Evolutionary conservation across 176 grass and related monocot species (phyloP).

Genomic region (Oryza rufipogon): DNA sequence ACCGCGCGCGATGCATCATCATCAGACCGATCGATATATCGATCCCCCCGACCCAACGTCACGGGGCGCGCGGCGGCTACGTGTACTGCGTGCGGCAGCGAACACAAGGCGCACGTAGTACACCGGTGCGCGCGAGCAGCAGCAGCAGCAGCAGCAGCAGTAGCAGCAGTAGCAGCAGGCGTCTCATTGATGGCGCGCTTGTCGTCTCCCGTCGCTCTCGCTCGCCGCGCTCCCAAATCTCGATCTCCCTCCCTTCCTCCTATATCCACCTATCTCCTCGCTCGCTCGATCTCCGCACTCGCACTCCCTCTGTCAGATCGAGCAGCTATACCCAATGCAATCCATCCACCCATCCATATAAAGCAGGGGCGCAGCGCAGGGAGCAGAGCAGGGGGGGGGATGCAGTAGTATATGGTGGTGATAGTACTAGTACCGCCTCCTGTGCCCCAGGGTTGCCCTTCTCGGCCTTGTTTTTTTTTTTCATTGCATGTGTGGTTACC

Average conservation of each 20-base stretch:
- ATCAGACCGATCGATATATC: background rate
- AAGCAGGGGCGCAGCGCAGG: conserved; percentile 27
- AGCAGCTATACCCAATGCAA: background rate
- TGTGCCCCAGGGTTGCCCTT: conserved; percentile 55
- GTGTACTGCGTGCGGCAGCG: background rate
- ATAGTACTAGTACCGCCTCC: background rate
- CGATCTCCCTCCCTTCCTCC: too few species aligned
- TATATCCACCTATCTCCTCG: background rate
- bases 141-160: background rate
- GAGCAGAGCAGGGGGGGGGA: background rate
- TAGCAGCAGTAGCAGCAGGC: background rate
- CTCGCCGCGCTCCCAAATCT: background rate
- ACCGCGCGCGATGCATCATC: background rate
- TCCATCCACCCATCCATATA: conserved; percentile 12
- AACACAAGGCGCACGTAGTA: background rate
- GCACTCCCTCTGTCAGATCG: background rate
- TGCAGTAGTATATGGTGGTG: conserved; percentile 31
- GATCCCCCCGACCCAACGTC: background rate
- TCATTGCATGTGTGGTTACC: conserved; percentile 40
- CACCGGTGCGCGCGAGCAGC: background rate
- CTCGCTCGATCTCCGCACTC: background rate
- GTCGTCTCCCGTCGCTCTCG: background rate
- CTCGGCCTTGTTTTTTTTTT: conserved; percentile 25
- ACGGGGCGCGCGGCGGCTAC: background rate
- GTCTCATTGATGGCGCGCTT: conserved; percentile 1